These are phyloP conservation scores for Aspergillus egyptiacus DNA, from an alignment of 495 filamentous ascomycete genomes.

Conservation along the genomic window DNA sequence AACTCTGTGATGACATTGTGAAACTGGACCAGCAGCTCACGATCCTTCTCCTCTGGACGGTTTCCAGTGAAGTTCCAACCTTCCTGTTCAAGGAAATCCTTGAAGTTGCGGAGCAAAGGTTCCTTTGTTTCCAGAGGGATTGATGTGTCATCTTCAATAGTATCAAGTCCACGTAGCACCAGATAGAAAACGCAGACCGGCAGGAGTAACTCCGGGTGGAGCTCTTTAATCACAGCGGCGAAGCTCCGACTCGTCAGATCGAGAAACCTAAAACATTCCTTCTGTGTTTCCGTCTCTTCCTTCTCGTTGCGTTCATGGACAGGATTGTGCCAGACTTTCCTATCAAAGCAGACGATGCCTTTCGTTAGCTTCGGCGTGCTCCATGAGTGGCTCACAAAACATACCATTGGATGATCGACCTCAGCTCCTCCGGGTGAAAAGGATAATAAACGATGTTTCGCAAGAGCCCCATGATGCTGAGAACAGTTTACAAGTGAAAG, in stretches of 20 bases:
- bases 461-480: constrained; percentile 45
- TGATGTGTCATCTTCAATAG: constrained; percentile 98
- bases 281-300: constrained; percentile 67
- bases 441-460: constrained; percentile 65
- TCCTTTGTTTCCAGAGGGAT: constrained; percentile 76
- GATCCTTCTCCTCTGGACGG: constrained; percentile 89
- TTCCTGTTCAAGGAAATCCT: constrained; percentile 67
- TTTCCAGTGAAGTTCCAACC: constrained; percentile 87
- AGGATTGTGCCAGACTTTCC: constrained; percentile 95
- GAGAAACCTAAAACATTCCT: constrained; percentile 79
- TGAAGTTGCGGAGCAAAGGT: constrained; percentile 76
- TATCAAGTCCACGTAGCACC: constrained; percentile 83
- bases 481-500: constrained; percentile 10
- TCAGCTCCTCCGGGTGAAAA: constrained; percentile 71
- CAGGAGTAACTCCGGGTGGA: constrained; percentile 87
- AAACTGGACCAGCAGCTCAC: constrained; percentile 87
- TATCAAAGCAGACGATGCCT: constrained; percentile 30
- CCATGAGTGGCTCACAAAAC: constrained; percentile 13
- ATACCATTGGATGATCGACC: constrained; percentile 90
- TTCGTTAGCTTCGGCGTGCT: constrained; percentile 12
- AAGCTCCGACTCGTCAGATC: constrained; percentile 90
- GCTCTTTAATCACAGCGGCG: constrained; percentile 85
- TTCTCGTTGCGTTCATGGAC: constrained; percentile 74
- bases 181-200: constrained; percentile 94
- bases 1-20: constrained; percentile 80